These are phyloP conservation scores for Mimosa pudica DNA, from an alignment of 306 rosid species.

Conservation along the genomic window DNA sequence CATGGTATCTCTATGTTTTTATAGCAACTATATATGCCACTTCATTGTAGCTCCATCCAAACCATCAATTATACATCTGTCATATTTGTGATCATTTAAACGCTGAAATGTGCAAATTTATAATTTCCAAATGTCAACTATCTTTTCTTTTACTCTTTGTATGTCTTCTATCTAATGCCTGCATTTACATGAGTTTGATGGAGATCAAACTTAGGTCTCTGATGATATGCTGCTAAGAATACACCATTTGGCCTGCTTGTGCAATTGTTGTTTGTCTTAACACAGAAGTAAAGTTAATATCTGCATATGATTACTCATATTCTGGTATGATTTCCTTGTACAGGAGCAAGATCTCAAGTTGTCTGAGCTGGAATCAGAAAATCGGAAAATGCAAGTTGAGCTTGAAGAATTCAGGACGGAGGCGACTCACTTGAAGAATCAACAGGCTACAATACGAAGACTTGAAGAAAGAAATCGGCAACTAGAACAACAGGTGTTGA, in stretches of 20 bases:
- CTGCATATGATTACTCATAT: slow-evolving; percentile 26
- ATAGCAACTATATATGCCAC: not conserved
- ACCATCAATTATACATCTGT: not conserved
- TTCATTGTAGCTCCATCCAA: not conserved
- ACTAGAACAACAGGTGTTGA: slow-evolving; percentile 87
- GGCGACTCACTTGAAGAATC: slow-evolving; percentile 96
- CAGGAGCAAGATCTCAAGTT: slow-evolving; percentile 92
- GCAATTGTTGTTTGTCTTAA: not conserved
- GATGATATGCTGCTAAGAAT: not conserved
- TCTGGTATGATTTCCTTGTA: slow-evolving; percentile 34
- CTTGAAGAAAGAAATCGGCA: slow-evolving; percentile 96
- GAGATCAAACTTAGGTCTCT: slow-evolving; percentile 19
- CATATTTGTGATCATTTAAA: not conserved
- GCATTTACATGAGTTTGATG: not conserved
- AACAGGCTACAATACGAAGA: slow-evolving; percentile 96
- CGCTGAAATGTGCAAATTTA: not conserved
- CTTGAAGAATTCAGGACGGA: slow-evolving; percentile 98
- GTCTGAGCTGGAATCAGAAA: slow-evolving; percentile 89
- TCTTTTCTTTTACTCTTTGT: slow-evolving; percentile 19
- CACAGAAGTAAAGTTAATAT: slow-evolving; percentile 20
- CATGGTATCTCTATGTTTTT: not conserved
- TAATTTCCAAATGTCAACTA: not conserved
- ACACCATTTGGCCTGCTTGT: slow-evolving; percentile 3
- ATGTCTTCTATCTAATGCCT: not conserved
- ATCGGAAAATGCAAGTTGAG: slow-evolving; percentile 97